phyloP scores from a whole-genome alignment of 2,329 filamentous ascomycete genomes.

The Fusarium chaquense region DNA sequence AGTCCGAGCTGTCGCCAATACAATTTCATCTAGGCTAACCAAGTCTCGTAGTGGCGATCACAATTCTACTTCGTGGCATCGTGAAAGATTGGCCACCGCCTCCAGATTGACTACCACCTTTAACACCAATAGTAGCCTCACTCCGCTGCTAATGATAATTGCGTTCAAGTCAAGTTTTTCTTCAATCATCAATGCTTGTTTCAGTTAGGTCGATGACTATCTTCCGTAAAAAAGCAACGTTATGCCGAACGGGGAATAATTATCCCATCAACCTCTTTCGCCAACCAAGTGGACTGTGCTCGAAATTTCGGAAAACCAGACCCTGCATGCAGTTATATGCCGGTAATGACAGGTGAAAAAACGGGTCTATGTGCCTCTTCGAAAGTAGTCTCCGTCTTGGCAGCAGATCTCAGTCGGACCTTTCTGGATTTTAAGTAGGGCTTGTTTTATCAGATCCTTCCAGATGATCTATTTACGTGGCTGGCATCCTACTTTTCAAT shows the following conservation, averaged over 20 bases:
- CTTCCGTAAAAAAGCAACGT: not conserved
- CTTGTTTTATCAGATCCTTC: not conserved
- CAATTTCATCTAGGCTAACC: not conserved
- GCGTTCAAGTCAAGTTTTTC: not conserved
- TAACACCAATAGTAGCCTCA: not conserved
- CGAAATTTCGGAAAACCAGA: not conserved
- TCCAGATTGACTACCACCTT: not conserved
- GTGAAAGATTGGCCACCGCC: not conserved
- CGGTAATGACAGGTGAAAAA: not conserved
- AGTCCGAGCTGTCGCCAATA: not conserved
- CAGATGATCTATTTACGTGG: not conserved
- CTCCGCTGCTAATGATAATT: not conserved
- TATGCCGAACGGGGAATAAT: conserved; percentile 3
- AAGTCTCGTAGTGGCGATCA: not conserved
- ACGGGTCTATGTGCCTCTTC: not conserved
- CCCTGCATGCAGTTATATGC: not conserved
- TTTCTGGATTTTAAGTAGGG: not conserved
- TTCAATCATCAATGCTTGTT: not conserved
- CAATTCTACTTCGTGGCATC: not conserved
- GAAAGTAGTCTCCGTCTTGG: not conserved
- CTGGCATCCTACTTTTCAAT: not conserved
- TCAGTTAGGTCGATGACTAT: not conserved
- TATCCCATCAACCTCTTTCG: conserved; percentile 5
- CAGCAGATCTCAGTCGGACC: not conserved
- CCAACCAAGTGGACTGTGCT: not conserved